These are phyloP conservation scores for Vigna unguiculata DNA, from an alignment of 306 rosid genomes.

Conservation along the genomic window DNA sequence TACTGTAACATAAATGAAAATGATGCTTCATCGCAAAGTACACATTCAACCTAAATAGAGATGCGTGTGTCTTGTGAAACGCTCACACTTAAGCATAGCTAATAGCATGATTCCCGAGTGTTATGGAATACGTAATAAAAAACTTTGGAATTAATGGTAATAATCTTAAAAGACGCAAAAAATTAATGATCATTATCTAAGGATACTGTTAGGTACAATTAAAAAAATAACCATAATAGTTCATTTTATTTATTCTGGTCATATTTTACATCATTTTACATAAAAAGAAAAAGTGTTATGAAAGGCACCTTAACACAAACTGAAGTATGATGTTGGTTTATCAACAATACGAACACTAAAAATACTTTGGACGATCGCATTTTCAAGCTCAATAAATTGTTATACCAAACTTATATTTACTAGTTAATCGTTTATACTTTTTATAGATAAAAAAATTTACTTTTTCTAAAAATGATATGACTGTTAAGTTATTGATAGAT, in stretches of 20 bases:
- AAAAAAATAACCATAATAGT: not conserved
- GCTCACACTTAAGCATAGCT: not conserved
- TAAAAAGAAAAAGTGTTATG: too few species aligned
- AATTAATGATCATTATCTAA: not conserved
- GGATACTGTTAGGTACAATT: not conserved
- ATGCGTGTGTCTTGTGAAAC: not conserved
- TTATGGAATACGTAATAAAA: not conserved
- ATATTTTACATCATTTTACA: not conserved
- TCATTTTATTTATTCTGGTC: not conserved
- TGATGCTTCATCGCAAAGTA: not conserved
- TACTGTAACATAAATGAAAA: not conserved
- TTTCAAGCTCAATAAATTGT: too few species aligned
- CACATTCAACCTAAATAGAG: not conserved
- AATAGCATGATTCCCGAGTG: not conserved
- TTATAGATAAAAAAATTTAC: too few species aligned
- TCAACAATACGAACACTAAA: too few species aligned
- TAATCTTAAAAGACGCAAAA: not conserved
- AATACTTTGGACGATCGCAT: too few species aligned
- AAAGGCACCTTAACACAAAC: too few species aligned
- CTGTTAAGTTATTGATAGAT: too few species aligned
- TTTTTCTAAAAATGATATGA: too few species aligned
- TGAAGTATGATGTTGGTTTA: too few species aligned
- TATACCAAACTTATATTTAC: too few species aligned
- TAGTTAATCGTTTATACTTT: too few species aligned
- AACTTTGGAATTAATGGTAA: not conserved